Base-by-base conservation (phyloP, 148 eudicot genomes). In the Cornus kousa region DNA sequence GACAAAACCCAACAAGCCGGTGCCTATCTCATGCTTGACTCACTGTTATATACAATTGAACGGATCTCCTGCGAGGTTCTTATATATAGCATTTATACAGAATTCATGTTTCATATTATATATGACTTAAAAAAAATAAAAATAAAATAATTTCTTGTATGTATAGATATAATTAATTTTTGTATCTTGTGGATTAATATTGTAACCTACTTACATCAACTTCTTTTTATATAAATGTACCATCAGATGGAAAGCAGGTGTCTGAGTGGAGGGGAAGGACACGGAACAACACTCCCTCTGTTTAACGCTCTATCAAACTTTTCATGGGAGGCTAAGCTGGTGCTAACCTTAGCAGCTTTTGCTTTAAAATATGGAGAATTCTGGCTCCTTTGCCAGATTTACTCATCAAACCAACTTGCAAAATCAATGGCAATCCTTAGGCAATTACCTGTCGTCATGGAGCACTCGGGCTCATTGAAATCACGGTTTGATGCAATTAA, bases 291-390 rank as follows among this genome's bases (percentile, higher is more conserved):
- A 9, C 73, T 88, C 28, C 76, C 86, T 31, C 82, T 88, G 24
- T 77, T 86, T 8, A 70, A 31, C 46, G 50, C 78, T 74, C 71
- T 88, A 12, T 50, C 67, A 68, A 75, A 64, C 78, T 86, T 68
- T 53, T 78, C 89, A 4, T 88, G 91, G 91, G 91, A 86, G 65
- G 89, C 91, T 24, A 88, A 88, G 76, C 86, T 80, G 28, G 89
- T 83, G 72, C 68, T 88, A 7, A 68, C 86, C 24, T 39, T 86
- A 23, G 89, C 91, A 28, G 89, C 91, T 31, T 85, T 88, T 79
- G 83, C 89, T 7, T 60, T 86, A 53, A 84, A 77, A 24, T 88
- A 80, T 43, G 89, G 89, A 31, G 89, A 88, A 70, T 88, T 86
- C 71, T 86, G 86, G 89, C 91, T 88, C 16, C 86, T 88, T 22